phyloP scores from a whole-genome alignment of 2,329 filamentous ascomycete species.

The Penicillium freii region DNA sequence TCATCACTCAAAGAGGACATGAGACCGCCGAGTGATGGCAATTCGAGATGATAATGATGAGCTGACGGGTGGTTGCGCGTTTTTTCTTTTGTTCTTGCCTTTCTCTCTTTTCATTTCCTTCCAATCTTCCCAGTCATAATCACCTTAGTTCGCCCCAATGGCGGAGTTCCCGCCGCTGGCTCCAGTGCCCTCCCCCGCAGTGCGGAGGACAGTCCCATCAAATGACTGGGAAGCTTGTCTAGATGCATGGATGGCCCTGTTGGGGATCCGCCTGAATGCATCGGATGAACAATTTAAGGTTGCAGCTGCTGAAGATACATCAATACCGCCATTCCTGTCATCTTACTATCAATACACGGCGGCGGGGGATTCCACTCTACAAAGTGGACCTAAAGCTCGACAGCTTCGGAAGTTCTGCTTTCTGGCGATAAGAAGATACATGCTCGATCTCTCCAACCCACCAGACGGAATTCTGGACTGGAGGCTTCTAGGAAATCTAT shows the following conservation, averaged over 20 bases:
- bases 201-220: slow-evolving; percentile 64
- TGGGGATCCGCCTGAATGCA: slow-evolving; percentile 63
- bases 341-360: slow-evolving; percentile 62
- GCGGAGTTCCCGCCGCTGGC: slow-evolving; percentile 68
- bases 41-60: slow-evolving; percentile 5
- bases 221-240: slow-evolving; percentile 76
- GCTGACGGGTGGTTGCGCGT: slow-evolving; percentile 1
- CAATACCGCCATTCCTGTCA: slow-evolving; percentile 61
- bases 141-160: slow-evolving; percentile 15
- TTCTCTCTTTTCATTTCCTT: neutral
- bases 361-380: slow-evolving; percentile 33
- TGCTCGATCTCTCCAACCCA: slow-evolving; percentile 48
- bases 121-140: slow-evolving; percentile 4
- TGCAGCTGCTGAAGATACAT: slow-evolving; percentile 55
- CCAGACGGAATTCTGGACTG: slow-evolving; percentile 58
- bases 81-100: slow-evolving; percentile 10
- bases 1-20: slow-evolving; percentile 18
- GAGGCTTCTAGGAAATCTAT: slow-evolving; percentile 67
- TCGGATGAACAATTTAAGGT: slow-evolving; percentile 55
- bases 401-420: slow-evolving; percentile 64
- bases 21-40: slow-evolving; percentile 4
- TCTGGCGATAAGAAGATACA: slow-evolving; percentile 59
- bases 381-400: slow-evolving; percentile 39
- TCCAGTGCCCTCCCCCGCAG: slow-evolving; percentile 67
- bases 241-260: slow-evolving; percentile 70